Conservation (phyloP, 1,284 basidiomycete species). For the Cystobasidium sp. region DNA sequence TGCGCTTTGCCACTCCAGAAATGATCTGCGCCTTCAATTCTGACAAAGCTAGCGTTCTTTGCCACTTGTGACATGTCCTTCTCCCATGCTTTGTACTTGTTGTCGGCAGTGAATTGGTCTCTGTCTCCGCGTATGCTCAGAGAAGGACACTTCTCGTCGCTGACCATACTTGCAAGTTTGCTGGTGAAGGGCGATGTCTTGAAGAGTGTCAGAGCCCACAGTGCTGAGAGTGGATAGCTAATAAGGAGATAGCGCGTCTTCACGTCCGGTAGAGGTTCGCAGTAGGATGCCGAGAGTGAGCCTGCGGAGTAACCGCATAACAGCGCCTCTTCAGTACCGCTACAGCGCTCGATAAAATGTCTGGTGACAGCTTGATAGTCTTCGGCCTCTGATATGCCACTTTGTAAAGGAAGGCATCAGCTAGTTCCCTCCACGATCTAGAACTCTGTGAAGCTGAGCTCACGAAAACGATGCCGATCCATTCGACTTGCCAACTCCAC, state of each 20-base stretch:
- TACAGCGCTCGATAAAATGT: constrained; percentile 63
- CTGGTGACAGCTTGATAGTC: constrained; percentile 69
- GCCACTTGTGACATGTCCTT: constrained; percentile 56
- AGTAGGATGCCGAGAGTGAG: constrained; percentile 69
- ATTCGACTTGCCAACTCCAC: constrained; percentile 71
- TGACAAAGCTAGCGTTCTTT: constrained; percentile 54
- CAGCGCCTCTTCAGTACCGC: constrained; percentile 26
- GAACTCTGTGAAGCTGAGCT: too few relatives aligned
- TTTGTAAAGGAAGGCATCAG: not conserved
- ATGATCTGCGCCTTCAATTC: constrained; percentile 61
- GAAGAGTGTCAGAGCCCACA: constrained; percentile 69
- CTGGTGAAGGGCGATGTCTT: constrained; percentile 63
- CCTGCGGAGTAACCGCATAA: constrained; percentile 67
- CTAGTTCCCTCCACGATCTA: too few relatives aligned
- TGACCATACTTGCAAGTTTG: constrained; percentile 63
- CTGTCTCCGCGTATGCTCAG: constrained; percentile 69
- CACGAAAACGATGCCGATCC: constrained; percentile 67
- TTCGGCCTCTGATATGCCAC: constrained; percentile 68
- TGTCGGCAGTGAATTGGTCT: constrained; percentile 71
- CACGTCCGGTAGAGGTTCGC: constrained; percentile 59
- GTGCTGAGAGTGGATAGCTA: constrained; percentile 74
- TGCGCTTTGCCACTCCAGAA: constrained; percentile 59
- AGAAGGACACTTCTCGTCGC: constrained; percentile 61
- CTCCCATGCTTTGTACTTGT: constrained; percentile 66
- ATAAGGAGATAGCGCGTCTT: constrained; percentile 69